Percentiles rank a stretch among this genome's conserved stretches.
These are phyloP conservation scores for Arthrobotrys pseudoclavata DNA, from an alignment of 2,329 filamentous ascomycete genomes.

Conservation along the genomic window DNA sequence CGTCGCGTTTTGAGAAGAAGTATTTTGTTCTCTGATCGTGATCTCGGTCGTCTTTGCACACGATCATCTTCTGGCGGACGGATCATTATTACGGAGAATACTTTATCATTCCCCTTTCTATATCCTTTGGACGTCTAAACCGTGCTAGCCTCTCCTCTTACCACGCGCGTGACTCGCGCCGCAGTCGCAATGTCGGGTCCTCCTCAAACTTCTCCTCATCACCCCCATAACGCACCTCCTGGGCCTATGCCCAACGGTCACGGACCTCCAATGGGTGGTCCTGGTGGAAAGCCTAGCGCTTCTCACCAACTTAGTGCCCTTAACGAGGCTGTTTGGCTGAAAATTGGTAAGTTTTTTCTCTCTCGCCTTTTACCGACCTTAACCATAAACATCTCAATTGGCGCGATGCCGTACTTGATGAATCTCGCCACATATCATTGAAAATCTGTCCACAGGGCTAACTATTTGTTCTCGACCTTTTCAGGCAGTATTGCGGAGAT, in stretches of 20 bases:
- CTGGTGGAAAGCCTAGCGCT: slow-evolving; percentile 72
- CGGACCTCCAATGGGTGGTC: slow-evolving; percentile 71
- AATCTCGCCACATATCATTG: slow-evolving; percentile 18
- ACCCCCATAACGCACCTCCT: slow-evolving; percentile 76
- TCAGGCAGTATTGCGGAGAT: slow-evolving; percentile 87
- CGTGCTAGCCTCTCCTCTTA: slow-evolving; percentile 40
- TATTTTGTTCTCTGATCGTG: slow-evolving; percentile 1
- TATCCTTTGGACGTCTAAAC: slow-evolving; percentile 33
- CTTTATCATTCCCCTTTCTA: neutral
- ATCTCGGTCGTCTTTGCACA: neutral
- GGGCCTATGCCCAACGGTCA: slow-evolving; percentile 72
- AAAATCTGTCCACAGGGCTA: slow-evolving; percentile 14
- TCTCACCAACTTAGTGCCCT: slow-evolving; percentile 81
- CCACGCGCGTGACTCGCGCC: slow-evolving; percentile 79
- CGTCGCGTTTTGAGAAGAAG: slow-evolving; percentile 25
- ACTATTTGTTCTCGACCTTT: slow-evolving; percentile 60
- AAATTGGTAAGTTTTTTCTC: slow-evolving; percentile 79
- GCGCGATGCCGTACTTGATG: slow-evolving; percentile 10
- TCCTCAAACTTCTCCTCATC: slow-evolving; percentile 73
- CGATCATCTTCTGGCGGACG: neutral
- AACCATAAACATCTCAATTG: slow-evolving; percentile 39
- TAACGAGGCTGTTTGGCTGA: slow-evolving; percentile 92
- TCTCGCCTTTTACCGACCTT: neutral
- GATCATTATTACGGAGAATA: slow-evolving; percentile 6
- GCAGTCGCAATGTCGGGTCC: slow-evolving; percentile 81